Conservation (phyloP, 164 flowering plant species). For the Malania oleifera region DNA sequence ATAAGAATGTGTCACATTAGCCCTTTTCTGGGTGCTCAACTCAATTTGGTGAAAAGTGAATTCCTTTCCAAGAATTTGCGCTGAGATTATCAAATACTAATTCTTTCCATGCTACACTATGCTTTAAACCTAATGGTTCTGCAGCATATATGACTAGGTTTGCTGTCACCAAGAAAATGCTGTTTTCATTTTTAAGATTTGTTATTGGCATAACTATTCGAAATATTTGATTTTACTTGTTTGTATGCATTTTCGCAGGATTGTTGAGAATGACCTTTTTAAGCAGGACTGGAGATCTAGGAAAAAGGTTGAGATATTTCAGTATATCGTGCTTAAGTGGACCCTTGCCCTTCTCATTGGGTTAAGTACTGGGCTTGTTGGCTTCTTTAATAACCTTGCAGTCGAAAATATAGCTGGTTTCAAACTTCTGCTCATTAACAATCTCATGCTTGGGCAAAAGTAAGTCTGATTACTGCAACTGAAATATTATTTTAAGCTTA, state of each 20-base stretch:
- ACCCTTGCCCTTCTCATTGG: slow-evolving; percentile 79
- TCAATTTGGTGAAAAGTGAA: no score
- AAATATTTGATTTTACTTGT: background rate
- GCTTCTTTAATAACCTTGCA: slow-evolving; percentile 70
- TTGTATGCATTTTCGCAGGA: slow-evolving; percentile 38
- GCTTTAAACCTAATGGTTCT: no score
- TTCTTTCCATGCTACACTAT: no score
- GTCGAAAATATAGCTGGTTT: slow-evolving; percentile 91
- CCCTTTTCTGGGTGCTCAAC: no score
- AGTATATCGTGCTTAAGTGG: slow-evolving; percentile 86
- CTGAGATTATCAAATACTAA: no score
- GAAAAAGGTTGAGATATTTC: slow-evolving; percentile 62
- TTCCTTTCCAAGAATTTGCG: no score
- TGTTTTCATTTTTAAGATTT: background rate
- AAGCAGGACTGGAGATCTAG: slow-evolving; percentile 95
- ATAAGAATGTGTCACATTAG: no score
- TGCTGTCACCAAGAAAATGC: background rate
- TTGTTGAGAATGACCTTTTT: slow-evolving; percentile 78
- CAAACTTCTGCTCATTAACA: slow-evolving; percentile 57
- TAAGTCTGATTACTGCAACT: slow-evolving; percentile 28
- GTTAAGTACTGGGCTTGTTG: slow-evolving; percentile 59
- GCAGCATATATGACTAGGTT: no score
- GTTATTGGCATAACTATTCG: background rate
- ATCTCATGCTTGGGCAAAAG: slow-evolving; percentile 65
- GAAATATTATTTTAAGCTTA: background rate